Evolutionary conservation across 768 basidiomycete genomes (phyloP), one percentile per base, ranked within the genome.

Genomic region (Leucocoprinus sp.): DNA sequence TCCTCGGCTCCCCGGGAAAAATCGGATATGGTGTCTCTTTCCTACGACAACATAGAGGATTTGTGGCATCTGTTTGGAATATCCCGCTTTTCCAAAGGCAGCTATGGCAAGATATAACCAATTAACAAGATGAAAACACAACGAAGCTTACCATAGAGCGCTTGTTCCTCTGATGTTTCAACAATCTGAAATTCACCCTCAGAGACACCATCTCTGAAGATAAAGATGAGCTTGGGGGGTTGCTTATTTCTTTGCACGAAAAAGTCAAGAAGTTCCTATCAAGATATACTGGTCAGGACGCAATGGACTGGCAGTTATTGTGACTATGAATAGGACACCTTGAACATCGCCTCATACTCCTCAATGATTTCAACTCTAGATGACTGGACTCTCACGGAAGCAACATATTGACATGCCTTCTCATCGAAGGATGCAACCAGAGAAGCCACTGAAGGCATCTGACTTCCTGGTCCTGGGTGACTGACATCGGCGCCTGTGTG

Each of bases 11-110:
- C 36, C 24, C 18, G 40, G 26, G 15, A 48, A 72, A 72, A 59
- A 78, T 73, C 58, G 77, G 76, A 5, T 59, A 31, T 76, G 78
- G 39, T 78, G 82, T 40, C 80, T 62, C 57, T 84, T 84, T 1
- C 75, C 76, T 5, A 84, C 82, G 14, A 81, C 66, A 11, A 84
- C 70, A 52, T 72, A 81, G 0, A 74, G 71, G 0, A 84, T 15
- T 1, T 57, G 60, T 0, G 79, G 77, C 28, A 9, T 23, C 26
- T 31, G n/a, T 21, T 39, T 26, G 22, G 51, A 52, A 52, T 23
- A 58, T 12, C 4, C 11, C 9, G 12, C 45, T 15, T 21, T 36
- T 12, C 21, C 21, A 15, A 45, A 5, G 4, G 27, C 42, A 11
- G 46, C 44, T 49, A 19, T 22, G 17, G 1, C 31, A 28, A 12